Conservation (phyloP, 805 yeast genomes). For the Wickerhamiella domercqiae region DNA sequence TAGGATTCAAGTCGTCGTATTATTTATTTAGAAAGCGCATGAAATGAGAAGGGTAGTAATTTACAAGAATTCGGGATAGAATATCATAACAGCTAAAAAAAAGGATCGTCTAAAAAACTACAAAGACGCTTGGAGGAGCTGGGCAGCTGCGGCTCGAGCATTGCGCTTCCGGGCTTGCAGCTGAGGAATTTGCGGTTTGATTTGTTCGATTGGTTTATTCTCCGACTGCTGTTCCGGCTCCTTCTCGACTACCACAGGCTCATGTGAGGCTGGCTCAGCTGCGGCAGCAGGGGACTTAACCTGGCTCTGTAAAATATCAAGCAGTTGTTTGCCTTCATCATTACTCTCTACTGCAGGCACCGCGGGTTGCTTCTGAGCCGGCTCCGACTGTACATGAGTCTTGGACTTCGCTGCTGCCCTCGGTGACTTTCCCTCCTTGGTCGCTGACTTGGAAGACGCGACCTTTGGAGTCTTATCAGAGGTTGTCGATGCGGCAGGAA, state of each 20-base stretch:
- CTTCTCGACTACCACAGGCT: slow-evolving; percentile 16
- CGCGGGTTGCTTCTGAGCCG: slow-evolving; percentile 3
- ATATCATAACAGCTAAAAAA: too few relatives aligned
- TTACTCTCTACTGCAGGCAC: neutral
- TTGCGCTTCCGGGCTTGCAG: neutral
- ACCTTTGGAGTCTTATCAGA: neutral
- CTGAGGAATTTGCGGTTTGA: neutral
- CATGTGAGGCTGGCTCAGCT: neutral
- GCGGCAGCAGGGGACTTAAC: slow-evolving; percentile 5
- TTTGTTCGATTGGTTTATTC: neutral
- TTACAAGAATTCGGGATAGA: too few relatives aligned
- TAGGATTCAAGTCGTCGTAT: too few relatives aligned
- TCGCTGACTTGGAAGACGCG: neutral
- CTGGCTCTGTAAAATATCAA: neutral
- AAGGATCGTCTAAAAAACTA: too few relatives aligned
- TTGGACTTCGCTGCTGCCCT: slow-evolving; percentile 1
- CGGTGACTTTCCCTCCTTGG: slow-evolving; percentile 3
- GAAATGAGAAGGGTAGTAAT: too few relatives aligned
- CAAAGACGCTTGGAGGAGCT: neutral
- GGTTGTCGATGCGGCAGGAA: neutral
- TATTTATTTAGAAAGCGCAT: too few relatives aligned
- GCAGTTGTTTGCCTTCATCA: neutral
- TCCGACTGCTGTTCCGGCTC: slow-evolving; percentile 13
- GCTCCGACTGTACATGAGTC: slow-evolving; percentile 5
- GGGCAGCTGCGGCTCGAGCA: neutral